Evolutionary conservation across 768 basidiomycete species (phyloP).

Genomic region (Suillus discolor): DNA sequence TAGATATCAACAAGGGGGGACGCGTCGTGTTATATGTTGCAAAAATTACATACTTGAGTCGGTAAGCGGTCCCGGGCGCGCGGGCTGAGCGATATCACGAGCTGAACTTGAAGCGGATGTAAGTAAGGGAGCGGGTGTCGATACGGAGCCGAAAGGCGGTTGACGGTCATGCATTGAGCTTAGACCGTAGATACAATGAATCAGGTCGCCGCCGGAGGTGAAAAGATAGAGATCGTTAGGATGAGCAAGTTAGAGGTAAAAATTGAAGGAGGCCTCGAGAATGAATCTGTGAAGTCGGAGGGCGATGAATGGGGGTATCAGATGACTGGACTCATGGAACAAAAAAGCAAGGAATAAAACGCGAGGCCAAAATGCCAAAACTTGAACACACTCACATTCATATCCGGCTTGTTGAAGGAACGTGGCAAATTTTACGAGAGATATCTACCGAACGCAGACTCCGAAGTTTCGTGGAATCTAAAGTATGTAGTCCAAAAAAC

Average conservation of each 20-base stretch:
- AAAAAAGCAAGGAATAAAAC: slow-evolving; percentile 26
- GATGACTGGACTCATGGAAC: slow-evolving; percentile 33
- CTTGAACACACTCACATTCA: slow-evolving; percentile 27
- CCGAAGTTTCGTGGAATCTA: not conserved
- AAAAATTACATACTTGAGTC: slow-evolving; percentile 24
- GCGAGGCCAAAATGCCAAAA: slow-evolving; percentile 21
- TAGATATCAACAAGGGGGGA: slow-evolving; percentile 32
- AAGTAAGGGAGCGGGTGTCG: slow-evolving; percentile 19
- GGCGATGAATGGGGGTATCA: slow-evolving; percentile 28
- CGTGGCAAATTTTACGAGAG: slow-evolving; percentile 35
- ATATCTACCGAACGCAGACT: slow-evolving; percentile 9
- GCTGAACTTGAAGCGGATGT: slow-evolving; percentile 15
- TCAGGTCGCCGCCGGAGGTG: too few relatives aligned
- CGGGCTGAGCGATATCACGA: slow-evolving; percentile 21
- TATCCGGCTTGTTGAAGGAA: slow-evolving; percentile 18
- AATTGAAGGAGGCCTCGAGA: not conserved
- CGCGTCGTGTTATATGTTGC: slow-evolving; percentile 29
- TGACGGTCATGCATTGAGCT: not conserved
- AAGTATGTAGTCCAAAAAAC: not conserved
- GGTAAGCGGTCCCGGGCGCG: slow-evolving; percentile 1
- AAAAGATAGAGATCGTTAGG: slow-evolving; percentile 1
- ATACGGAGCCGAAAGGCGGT: slow-evolving; percentile 19
- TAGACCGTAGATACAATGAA: not conserved
- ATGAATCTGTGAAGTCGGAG: slow-evolving; percentile 18
- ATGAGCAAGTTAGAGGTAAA: slow-evolving; percentile 3